Percentiles rank a stretch among this genome's conserved stretches.
These are phyloP conservation scores for Trichoderma polysporum DNA, from an alignment of 2,329 filamentous ascomycete genomes.

Conservation along the genomic window DNA sequence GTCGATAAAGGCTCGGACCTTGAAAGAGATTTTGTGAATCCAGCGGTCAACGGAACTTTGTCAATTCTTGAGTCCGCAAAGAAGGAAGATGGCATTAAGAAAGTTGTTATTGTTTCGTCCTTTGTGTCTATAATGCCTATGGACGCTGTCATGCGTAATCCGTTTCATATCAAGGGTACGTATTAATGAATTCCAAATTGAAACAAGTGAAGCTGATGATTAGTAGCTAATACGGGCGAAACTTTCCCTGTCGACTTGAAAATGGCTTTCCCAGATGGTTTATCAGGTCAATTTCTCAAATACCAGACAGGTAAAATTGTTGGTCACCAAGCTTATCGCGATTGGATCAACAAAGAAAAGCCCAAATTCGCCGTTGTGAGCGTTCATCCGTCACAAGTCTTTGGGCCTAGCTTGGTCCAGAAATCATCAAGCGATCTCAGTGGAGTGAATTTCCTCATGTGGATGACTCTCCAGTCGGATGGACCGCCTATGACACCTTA, in stretches of 20 bases:
- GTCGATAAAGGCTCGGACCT: constrained; percentile 21
- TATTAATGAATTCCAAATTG: background rate
- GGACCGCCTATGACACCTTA: background rate
- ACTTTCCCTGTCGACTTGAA: constrained; percentile 5
- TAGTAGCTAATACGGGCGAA: background rate
- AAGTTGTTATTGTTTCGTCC: constrained; percentile 22
- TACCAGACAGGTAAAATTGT: constrained; percentile 25
- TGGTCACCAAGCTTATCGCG: constrained; percentile 22
- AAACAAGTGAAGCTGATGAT: background rate
- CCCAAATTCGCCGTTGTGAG: constrained; percentile 18
- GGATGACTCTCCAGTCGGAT: constrained; percentile 7
- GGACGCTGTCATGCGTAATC: background rate
- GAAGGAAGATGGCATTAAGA: constrained; percentile 11
- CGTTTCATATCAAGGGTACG: constrained; percentile 15
- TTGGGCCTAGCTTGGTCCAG: constrained; percentile 23
- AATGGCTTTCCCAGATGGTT: constrained; percentile 6
- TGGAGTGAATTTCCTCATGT: constrained; percentile 23
- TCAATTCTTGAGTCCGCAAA: constrained; percentile 21
- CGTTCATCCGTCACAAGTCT: constrained; percentile 22
- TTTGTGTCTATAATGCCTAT: constrained; percentile 21
- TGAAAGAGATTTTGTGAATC: constrained; percentile 21
- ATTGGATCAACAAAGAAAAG: constrained; percentile 21
- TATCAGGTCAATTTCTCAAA: constrained; percentile 3
- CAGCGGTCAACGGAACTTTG: constrained; percentile 21
- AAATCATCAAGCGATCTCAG: constrained; percentile 25